phyloP scores from a whole-genome alignment of 176 grass and related monocot species.

The Metroxylon sagu region DNA sequence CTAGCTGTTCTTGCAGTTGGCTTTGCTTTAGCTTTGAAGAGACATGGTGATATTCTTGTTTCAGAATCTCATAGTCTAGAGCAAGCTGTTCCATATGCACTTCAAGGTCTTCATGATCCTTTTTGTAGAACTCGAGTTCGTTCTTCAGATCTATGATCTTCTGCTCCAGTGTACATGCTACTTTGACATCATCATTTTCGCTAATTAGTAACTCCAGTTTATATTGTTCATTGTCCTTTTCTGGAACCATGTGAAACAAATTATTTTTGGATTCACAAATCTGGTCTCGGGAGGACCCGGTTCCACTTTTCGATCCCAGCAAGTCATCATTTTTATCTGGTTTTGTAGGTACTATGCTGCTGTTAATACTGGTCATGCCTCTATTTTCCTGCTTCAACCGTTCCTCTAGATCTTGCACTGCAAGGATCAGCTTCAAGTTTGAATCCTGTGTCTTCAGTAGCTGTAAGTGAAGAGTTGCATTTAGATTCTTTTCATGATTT shows the following conservation, averaged over 20 bases:
- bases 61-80: conserved; percentile 95
- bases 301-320: conserved; percentile 37
- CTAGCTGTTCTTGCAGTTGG: conserved; percentile 70
- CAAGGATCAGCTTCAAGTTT: conserved; percentile 74
- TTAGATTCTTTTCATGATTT: conserved; percentile 70
- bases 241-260: conserved; percentile 34
- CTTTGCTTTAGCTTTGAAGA: conserved; percentile 80
- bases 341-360: conserved; percentile 17
- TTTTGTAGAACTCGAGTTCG: conserved; percentile 75
- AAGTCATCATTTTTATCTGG: conserved; percentile 28
- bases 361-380: conserved; percentile 29
- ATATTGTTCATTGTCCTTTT: conserved; percentile 46
- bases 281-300: conserved; percentile 32
- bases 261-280: conserved; percentile 35
- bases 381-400: conserved; percentile 64
- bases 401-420: conserved; percentile 85
- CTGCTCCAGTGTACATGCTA: conserved; percentile 43
- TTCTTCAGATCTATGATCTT: conserved; percentile 68
- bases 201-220: conserved; percentile 52
- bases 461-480: conserved; percentile 56
- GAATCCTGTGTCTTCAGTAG: conserved; percentile 88
- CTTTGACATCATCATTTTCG: conserved; percentile 26
- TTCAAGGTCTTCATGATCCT: conserved; percentile 78
- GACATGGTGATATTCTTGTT: conserved; percentile 91
- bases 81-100: conserved; percentile 99